Evolutionary conservation across 306 rosid species (phyloP), one percentile per base, ranked within the genome.

Genomic region (Nissolia schottii): DNA sequence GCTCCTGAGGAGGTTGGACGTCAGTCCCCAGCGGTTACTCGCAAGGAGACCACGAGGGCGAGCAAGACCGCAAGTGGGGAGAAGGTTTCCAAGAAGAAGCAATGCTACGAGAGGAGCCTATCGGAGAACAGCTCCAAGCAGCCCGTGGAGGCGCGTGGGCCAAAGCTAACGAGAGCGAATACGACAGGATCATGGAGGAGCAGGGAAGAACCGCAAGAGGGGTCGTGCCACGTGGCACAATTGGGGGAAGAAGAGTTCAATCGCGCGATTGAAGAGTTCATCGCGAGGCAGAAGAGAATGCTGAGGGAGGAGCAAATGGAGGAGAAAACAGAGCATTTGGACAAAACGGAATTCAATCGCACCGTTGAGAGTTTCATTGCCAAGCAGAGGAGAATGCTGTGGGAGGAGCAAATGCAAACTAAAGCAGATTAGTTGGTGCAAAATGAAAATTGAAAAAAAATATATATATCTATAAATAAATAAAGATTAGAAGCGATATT

Each of bases 201-300:
- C 25, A 38, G 31, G 80, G 58, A 81, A 68, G 58, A 81, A 68
- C 3, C 61, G 43, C 34, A 18, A 53, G 37, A 68, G 35, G 14
- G 51, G 1, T 12, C 68, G 16, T 9, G 71, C 19, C 12, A 62
- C 2, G 88, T 87, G 75, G 88, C 87, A 2, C 59, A 74, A 0
- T 22, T 93, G 93, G 85, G 82, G 74, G 50, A 84, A 46, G 96
- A 86, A 4, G 98, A 93, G 5, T 88, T 93, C 73, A 84, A 85
- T 10, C 86, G 83, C 11, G 56, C 64, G 0, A 61, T 87, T 4
- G 92, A 90, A 18, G 83, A 77, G 0, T 90, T 87, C 77, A 90
- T 90, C 20, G 90, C 90, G 0, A 53, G 70, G 45, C 86, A 80
- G 7, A 87, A 87, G 71, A 76, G 27, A 76, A 64, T 48, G 69